These are phyloP conservation scores for Dactylellina leptospora DNA, from an alignment of 2,329 filamentous ascomycete genomes.

Conservation along the genomic window DNA sequence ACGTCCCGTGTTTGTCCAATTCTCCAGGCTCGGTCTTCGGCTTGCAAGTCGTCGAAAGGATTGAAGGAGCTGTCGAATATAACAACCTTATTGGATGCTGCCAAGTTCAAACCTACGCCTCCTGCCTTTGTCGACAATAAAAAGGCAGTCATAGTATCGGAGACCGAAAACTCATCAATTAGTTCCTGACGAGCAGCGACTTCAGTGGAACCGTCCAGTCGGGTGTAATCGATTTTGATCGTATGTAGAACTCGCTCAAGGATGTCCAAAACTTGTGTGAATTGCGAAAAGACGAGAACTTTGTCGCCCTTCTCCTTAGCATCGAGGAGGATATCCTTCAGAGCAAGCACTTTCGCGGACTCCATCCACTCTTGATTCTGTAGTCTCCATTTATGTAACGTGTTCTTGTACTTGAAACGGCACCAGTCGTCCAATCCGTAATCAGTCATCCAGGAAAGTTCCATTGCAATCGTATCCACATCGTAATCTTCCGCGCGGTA, in stretches of 20 bases:
- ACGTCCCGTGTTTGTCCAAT: constrained; percentile 91
- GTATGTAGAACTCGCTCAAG: constrained; percentile 81
- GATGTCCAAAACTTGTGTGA: constrained; percentile 89
- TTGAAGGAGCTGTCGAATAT: constrained; percentile 99
- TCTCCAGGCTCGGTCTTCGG: constrained; percentile 94
- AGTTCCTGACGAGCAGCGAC: constrained; percentile 85
- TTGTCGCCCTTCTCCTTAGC: constrained; percentile 85
- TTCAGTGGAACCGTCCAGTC: constrained; percentile 84
- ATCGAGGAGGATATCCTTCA: constrained; percentile 75
- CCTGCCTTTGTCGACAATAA: constrained; percentile 92
- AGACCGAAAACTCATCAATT: constrained; percentile 83
- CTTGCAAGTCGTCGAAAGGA: constrained; percentile 97
- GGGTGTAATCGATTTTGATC: constrained; percentile 77
- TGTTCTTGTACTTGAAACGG: constrained; percentile 66
- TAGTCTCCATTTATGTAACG: constrained; percentile 68
- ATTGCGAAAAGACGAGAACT: constrained; percentile 90
- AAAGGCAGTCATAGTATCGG: constrained; percentile 84
- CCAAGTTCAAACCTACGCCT: constrained; percentile 96
- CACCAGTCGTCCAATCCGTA: constrained; percentile 69
- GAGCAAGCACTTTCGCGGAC: constrained; percentile 84
- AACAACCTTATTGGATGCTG: constrained; percentile 94
- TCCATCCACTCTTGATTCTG: constrained; percentile 73
- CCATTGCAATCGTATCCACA: constrained; percentile 66
- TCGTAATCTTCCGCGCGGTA: constrained; percentile 60
- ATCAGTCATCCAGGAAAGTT: constrained; percentile 68